Evolutionary conservation across 306 rosid species (phyloP).

Genomic region (Cucurbita moschata): DNA sequence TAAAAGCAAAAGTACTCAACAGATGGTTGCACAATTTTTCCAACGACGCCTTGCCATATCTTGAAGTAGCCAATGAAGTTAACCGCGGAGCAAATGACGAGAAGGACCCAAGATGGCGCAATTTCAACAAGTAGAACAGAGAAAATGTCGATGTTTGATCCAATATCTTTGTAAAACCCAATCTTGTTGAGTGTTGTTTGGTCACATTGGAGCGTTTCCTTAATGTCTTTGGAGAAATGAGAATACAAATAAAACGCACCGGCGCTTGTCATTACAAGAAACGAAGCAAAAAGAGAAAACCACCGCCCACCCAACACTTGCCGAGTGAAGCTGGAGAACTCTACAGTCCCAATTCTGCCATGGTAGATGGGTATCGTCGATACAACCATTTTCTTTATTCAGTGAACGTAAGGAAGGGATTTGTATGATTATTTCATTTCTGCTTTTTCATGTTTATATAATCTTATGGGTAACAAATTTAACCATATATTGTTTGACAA

Average conservation of each 20-base stretch:
- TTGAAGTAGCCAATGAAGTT: conserved; percentile 14
- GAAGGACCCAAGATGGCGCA: conserved; percentile 12
- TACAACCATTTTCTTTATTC: background rate
- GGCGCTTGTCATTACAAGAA: conserved; percentile 10
- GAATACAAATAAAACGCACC: conserved; percentile 21
- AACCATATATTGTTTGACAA: background rate
- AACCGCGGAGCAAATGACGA: conserved; percentile 4
- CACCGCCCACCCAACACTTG: background rate
- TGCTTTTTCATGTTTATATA: background rate
- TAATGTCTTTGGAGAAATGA: conserved; percentile 19
- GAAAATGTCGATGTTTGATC: conserved; percentile 20
- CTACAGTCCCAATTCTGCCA: background rate
- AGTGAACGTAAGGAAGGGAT: background rate
- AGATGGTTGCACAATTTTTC: conserved; percentile 6
- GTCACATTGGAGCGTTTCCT: conserved; percentile 15
- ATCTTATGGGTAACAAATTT: background rate
- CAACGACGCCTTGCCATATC: background rate
- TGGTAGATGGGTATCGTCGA: background rate
- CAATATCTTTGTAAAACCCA: conserved; percentile 26
- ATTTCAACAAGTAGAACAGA: conserved; percentile 20
- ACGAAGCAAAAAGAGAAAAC: background rate
- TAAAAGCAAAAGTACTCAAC: conserved; percentile 24
- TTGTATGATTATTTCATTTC: background rate
- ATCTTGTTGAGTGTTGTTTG: conserved; percentile 10
- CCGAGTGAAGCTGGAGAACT: background rate